Base-by-base conservation (phyloP, 768 basidiomycete species). In the Pleurotus giganteus region DNA sequence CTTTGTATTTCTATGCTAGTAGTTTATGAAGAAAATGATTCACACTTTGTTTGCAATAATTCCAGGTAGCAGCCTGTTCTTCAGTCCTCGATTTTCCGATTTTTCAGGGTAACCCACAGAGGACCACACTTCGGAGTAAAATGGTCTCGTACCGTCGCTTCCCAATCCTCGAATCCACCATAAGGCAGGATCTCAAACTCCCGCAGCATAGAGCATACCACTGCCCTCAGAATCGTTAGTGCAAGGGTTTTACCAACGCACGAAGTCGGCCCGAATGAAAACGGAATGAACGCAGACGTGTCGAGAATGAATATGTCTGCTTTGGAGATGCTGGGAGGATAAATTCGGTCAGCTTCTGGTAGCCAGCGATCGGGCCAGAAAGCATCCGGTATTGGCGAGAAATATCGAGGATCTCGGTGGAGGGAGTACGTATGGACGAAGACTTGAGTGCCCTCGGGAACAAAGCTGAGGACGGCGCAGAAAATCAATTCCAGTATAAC, bases 311-410 rank as follows among this genome's bases (percentile, higher is more conserved):
- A 54, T 9, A 46, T 53, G 55, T 42, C 61, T 50, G 47, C 64
- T 58, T 52, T 62, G 60, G 65, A 72, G 31, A 21, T 17, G 71
- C 53, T 72, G 69, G 8, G 72, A 60, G 24, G 31, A 4, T 24
- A 55, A 9, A 28, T 41, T 54, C 58, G 63, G 43, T 64, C 52
- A 1, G 65, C 52, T 5, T 21, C 34, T 7, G 66, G 53, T 1
- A 74, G 61, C 73, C 73, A 76, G 9, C 74, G 65, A 49, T 75
- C 74, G 3, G 74, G 74, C 58, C 75, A 60, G 67, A 81, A 81
- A 4, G 60, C 23, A 24, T 77, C 66, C 3, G 81, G 77, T 43
- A 69, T 61, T 0, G 76, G 76, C 0, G 74, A 74, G 60, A 82
- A 82, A 63, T 79, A 64, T 1, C 73, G 69, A 15, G 74, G 69